phyloP scores from a whole-genome alignment of 768 basidiomycete species.

The Kwoniella bestiolae region DNA sequence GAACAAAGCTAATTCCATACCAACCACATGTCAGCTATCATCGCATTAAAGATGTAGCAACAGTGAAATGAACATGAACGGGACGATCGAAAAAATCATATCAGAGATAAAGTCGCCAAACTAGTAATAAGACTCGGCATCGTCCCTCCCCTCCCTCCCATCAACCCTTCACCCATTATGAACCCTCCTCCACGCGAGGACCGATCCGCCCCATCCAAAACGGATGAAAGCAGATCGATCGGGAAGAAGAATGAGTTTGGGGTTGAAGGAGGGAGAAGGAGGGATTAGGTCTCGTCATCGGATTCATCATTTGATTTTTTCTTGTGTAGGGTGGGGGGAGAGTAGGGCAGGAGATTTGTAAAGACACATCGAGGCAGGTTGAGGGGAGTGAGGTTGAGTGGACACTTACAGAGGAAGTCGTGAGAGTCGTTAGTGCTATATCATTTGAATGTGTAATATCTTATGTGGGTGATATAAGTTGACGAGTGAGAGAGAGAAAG shows the following conservation, averaged over 20 bases:
- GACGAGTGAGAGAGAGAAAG: neutral
- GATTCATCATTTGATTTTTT: slow-evolving; percentile 41
- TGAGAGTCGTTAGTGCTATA: neutral
- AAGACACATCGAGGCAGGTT: no score
- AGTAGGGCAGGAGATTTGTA: neutral
- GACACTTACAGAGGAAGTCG: neutral
- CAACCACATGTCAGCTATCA: neutral
- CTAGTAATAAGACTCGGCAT: slow-evolving; percentile 47
- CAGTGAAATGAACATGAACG: slow-evolving; percentile 30
- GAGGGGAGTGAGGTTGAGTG: neutral
- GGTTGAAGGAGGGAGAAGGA: slow-evolving; percentile 2
- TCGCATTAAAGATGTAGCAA: slow-evolving; percentile 10
- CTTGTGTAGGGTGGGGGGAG: neutral
- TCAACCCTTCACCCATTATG: slow-evolving; percentile 5
- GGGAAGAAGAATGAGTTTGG: slow-evolving; percentile 18
- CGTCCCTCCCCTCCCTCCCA: slow-evolving; percentile 13
- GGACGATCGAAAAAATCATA: neutral
- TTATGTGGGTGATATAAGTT: no score
- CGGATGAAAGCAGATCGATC: slow-evolving; percentile 17
- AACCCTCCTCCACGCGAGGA: slow-evolving; percentile 29
- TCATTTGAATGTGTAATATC: neutral
- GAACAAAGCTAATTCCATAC: slow-evolving; percentile 3
- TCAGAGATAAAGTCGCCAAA: slow-evolving; percentile 55
- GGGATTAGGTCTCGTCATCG: slow-evolving; percentile 54
- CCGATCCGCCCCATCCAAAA: slow-evolving; percentile 26